phyloP scores from a whole-genome alignment of 345 rosid species.

The Rhodamnia argentea region DNA sequence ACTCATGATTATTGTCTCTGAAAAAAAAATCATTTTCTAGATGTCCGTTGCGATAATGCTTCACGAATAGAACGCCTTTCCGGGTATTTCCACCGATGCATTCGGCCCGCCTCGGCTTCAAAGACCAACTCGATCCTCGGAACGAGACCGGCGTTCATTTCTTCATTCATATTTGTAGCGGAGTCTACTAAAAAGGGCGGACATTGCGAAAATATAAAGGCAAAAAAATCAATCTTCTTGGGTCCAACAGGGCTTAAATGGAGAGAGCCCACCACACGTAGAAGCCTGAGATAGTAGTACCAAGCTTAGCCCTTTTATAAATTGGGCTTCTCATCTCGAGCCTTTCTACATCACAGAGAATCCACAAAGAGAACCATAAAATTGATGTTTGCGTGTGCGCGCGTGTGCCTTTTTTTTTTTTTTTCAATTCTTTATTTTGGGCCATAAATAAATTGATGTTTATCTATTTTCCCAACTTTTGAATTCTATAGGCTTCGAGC shows the following conservation, averaged over 20 bases:
- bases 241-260: neutral
- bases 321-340: neutral
- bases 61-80: neutral
- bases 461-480: neutral
- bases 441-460: neutral
- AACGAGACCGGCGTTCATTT: neutral
- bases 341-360: neutral
- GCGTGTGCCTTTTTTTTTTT: no score
- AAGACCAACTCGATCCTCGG: neutral
- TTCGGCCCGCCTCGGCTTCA: neutral
- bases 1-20: neutral
- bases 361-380: neutral
- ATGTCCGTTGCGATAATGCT: neutral
- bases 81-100: neutral
- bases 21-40: neutral
- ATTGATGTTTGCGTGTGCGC: neutral
- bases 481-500: neutral
- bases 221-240: neutral
- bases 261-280: neutral
- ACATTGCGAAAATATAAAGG: neutral
- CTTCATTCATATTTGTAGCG: neutral
- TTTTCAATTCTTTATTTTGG: neutral
- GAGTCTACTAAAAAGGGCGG: neutral
- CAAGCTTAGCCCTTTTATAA: neutral
- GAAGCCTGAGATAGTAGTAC: neutral